Conservation (phyloP, 805 yeast species). For the Priceomyces medius region DNA sequence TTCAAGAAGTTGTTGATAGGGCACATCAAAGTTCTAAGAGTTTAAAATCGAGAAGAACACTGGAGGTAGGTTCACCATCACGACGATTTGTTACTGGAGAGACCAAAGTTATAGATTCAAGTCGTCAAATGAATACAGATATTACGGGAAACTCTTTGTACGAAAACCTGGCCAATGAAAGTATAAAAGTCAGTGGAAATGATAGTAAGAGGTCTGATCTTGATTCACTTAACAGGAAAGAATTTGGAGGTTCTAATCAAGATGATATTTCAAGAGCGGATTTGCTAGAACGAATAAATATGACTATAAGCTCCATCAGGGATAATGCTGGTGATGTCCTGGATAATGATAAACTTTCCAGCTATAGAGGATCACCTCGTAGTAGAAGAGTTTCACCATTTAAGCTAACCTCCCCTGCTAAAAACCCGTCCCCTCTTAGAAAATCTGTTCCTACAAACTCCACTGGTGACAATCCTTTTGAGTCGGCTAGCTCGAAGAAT, state of each 20-base stretch:
- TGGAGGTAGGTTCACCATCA: not conserved
- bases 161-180: not conserved
- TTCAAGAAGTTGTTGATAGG: not conserved
- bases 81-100: not conserved
- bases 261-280: constrained; percentile 17
- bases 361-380: not conserved
- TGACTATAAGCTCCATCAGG: constrained; percentile 18
- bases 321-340: constrained; percentile 5
- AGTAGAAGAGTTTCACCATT: not conserved
- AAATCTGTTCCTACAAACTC: not conserved
- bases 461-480: not conserved
- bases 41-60: not conserved
- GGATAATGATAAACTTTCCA: not conserved
- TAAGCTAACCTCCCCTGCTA: constrained; percentile 2
- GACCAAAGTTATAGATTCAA: not conserved
- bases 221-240: not conserved
- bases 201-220: not conserved
- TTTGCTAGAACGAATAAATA: constrained; percentile 25
- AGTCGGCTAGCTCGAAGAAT: not conserved
- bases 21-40: not conserved
- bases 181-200: not conserved
- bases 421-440: constrained; percentile 5
- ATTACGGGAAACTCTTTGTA: not conserved
- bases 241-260: not conserved
- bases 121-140: not conserved